Evolutionary conservation across 208 protist species (phyloP).

Genomic region (Acanthamoeba royreba): DNA sequence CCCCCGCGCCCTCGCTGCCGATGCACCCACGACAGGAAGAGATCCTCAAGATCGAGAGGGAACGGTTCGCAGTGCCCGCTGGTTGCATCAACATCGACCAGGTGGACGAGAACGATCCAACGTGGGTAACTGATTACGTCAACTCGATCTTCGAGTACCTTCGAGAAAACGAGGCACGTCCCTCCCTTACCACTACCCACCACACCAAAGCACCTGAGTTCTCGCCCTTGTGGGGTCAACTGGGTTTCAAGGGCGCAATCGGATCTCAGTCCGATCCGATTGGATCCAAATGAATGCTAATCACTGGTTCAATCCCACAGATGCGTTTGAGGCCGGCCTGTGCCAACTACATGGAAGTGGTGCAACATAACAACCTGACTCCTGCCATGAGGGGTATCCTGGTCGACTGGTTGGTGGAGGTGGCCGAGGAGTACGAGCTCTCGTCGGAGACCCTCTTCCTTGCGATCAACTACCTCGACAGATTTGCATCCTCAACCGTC

Average conservation of each 20-base stretch:
- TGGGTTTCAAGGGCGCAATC: background rate
- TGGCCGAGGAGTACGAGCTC: constrained; percentile 60
- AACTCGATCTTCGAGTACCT: constrained; percentile 74
- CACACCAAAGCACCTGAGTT: too few relatives aligned
- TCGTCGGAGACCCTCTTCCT: constrained; percentile 71
- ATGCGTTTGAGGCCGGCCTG: background rate
- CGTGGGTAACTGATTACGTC: constrained; percentile 74
- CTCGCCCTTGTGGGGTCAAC: too few relatives aligned
- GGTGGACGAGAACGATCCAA: constrained; percentile 66
- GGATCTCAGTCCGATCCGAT: background rate
- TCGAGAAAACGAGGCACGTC: constrained; percentile 65
- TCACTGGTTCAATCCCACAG: background rate
- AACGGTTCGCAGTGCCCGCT: background rate
- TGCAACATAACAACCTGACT: constrained; percentile 59
- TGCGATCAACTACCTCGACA: constrained; percentile 72
- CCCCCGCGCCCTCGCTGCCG: background rate
- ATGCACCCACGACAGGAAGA: background rate
- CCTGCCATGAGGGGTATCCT: constrained; percentile 66
- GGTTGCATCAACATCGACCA: constrained; percentile 61
- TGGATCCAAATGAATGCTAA: background rate
- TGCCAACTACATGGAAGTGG: background rate
- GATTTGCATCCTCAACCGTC: constrained; percentile 38
- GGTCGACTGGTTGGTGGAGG: constrained; percentile 76
- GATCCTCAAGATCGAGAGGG: background rate
- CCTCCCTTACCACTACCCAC: background rate